Conservation (phyloP, 2,329 filamentous ascomycete species). For the Botrytis deweyae region DNA sequence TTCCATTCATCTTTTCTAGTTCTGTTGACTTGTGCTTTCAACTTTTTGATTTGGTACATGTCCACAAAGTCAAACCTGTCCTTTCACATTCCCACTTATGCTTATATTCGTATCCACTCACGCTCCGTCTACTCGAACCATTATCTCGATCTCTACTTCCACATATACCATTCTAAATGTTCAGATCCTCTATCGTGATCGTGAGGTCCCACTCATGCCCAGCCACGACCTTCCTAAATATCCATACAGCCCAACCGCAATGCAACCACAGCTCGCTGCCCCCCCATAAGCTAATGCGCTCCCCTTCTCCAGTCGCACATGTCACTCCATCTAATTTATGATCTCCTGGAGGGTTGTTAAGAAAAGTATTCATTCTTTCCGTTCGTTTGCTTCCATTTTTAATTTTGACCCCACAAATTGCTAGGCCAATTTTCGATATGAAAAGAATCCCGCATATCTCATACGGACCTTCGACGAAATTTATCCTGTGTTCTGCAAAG, state of each 20-base stretch:
- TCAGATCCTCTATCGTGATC: not conserved
- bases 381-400: not conserved
- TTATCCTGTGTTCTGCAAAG: not conserved
- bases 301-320: not conserved
- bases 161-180: not conserved
- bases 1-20: not conserved
- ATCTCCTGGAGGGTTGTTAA: not conserved
- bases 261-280: not conserved
- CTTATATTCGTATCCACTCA: not conserved
- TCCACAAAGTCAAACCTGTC: not conserved
- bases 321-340: not conserved
- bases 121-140: not conserved
- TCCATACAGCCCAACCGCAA: not conserved
- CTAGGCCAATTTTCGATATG: not conserved
- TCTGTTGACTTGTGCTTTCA: not conserved
- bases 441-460: not conserved
- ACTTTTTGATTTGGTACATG: not conserved
- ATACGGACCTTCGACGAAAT: not conserved
- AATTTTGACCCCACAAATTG: not conserved
- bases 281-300: not conserved
- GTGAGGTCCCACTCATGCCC: slow-evolving; percentile 2
- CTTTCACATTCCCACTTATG: not conserved
- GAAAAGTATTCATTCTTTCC: not conserved
- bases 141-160: not conserved
- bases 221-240: not conserved